phyloP scores from a whole-genome alignment of 192 early-diverging fungal genomes.

The Paraglomus occultum region DNA sequence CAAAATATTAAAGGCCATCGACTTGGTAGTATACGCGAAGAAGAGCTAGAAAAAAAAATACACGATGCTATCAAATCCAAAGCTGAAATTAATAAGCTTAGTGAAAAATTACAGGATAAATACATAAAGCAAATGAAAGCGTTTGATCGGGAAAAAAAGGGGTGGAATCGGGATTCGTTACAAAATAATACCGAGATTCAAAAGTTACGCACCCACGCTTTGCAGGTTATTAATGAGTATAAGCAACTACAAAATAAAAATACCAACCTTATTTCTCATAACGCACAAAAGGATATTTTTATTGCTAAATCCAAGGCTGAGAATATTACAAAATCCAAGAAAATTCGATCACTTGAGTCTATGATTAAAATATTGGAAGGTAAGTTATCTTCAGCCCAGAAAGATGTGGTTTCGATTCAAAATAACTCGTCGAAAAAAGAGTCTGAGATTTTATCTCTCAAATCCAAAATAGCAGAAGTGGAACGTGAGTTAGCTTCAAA shows the following conservation, averaged over 20 bases:
- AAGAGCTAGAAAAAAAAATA: slow-evolving; percentile 4
- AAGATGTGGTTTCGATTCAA: slow-evolving; percentile 1
- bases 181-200: not conserved
- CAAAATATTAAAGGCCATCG: slow-evolving; percentile 3
- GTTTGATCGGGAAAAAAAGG: not conserved
- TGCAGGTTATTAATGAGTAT: slow-evolving; percentile 6
- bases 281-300: too few relatives aligned
- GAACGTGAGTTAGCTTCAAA: not conserved
- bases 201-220: not conserved
- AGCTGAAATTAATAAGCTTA: not conserved
- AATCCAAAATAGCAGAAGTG: not conserved
- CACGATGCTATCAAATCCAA: not conserved
- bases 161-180: not conserved
- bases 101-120: not conserved
- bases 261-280: too few relatives aligned
- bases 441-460: not conserved
- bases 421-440: not conserved
- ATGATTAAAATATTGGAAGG: slow-evolving; percentile 1
- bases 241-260: slow-evolving; percentile 5
- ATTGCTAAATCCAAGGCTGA: not conserved
- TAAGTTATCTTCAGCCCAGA: slow-evolving; percentile 12
- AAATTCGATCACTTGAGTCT: not conserved
- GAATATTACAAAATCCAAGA: slow-evolving; percentile 5
- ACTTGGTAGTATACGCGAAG: not conserved
- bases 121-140: not conserved